These are phyloP conservation scores for Zea luxurians DNA, from an alignment of 176 grass and related monocot species.

Conservation along the genomic window DNA sequence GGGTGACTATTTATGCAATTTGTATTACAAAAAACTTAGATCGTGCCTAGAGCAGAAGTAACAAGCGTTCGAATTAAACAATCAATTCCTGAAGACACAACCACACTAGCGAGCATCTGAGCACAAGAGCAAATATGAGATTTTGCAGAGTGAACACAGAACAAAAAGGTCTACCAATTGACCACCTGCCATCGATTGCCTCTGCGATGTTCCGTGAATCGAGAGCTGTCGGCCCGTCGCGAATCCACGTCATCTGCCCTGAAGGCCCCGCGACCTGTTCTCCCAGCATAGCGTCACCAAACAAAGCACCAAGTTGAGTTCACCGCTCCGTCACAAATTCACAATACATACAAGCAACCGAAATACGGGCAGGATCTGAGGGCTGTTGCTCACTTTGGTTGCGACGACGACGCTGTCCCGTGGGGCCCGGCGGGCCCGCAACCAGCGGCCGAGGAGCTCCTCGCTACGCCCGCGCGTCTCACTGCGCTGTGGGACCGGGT, in stretches of 20 bases:
- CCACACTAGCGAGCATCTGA: background rate
- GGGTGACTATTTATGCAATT: background rate
- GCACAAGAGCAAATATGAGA: background rate
- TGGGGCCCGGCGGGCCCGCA: slow-evolving; percentile 45
- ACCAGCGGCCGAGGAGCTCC: slow-evolving; percentile 72
- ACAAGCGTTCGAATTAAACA: background rate
- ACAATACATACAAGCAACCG: background rate
- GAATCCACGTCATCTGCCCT: slow-evolving; percentile 89
- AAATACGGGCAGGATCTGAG: too few relatives aligned
- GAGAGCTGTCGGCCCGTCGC: slow-evolving; percentile 57
- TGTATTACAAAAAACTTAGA: background rate
- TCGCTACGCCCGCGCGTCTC: slow-evolving; percentile 76
- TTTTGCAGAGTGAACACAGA: background rate
- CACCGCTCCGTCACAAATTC: background rate
- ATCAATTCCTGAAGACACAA: background rate
- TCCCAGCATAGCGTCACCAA: slow-evolving; percentile 11
- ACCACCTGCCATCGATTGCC: slow-evolving; percentile 52
- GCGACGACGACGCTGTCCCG: slow-evolving; percentile 64
- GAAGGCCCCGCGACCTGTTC: slow-evolving; percentile 78
- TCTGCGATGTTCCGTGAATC: slow-evolving; percentile 63
- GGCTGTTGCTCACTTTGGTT: slow-evolving; percentile 54
- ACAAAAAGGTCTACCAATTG: background rate
- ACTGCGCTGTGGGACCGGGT: slow-evolving; percentile 74
- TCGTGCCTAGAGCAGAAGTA: background rate
- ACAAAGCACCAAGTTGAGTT: background rate